Percentiles rank a stretch among this genome's conserved stretches.
Conservation (phyloP, 139 green algal genomes). For the Coelastrella sp. region DNA sequence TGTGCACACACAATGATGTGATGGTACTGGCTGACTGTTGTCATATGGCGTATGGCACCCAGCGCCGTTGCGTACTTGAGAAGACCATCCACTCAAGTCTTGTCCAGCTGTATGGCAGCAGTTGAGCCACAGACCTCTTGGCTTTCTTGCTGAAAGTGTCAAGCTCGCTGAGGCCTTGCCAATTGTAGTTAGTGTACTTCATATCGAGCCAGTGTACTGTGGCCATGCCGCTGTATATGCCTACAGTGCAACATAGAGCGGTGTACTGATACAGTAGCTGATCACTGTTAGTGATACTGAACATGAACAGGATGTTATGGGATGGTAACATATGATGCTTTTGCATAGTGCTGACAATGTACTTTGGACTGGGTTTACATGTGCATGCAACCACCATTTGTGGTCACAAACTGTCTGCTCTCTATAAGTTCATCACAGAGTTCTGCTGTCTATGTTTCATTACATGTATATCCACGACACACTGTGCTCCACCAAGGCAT, state of each 20-base stretch:
- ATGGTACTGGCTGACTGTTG: background rate
- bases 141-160: constrained; percentile 49
- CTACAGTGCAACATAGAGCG: background rate
- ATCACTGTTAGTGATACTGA: background rate
- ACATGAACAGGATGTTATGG: no score
- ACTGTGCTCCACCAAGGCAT: no score
- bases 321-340: no score
- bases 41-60: background rate
- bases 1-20: background rate
- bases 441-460: no score
- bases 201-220: constrained; percentile 72
- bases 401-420: no score
- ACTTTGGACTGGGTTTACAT: no score
- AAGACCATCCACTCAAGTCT: constrained; percentile 73
- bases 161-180: constrained; percentile 74
- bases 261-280: no score
- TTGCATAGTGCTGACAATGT: no score
- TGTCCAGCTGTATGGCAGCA: constrained; percentile 85
- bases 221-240: constrained; percentile 72
- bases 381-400: no score
- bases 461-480: no score
- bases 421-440: no score
- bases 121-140: constrained; percentile 71
- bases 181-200: constrained; percentile 59
- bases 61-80: constrained; percentile 20